These are phyloP conservation scores for Tribonema minus DNA, from an alignment of 108 stramenopile genomes.

Conservation along the genomic window DNA sequence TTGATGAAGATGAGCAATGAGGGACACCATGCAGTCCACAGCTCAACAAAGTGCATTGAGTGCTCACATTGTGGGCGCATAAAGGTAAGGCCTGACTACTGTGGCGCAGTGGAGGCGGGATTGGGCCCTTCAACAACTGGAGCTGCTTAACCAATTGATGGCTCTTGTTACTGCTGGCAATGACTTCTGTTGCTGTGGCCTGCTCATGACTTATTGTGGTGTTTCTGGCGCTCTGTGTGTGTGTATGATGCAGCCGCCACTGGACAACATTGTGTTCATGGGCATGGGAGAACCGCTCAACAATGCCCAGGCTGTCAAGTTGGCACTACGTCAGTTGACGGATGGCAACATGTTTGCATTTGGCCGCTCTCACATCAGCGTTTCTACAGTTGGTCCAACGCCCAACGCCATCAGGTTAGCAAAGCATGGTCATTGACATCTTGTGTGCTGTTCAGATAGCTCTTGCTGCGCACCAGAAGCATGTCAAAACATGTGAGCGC, in stretches of 20 bases:
- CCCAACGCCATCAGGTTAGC: slow-evolving; percentile 7
- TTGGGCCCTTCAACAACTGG: not conserved
- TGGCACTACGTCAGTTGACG: slow-evolving; percentile 4
- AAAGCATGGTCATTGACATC: not conserved
- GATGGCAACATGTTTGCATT: slow-evolving; percentile 15
- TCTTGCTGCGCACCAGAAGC: not conserved
- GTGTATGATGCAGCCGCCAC: slow-evolving; percentile 5
- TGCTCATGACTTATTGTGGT: not conserved
- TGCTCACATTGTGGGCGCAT: no score
- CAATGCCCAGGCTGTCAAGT: slow-evolving; percentile 17
- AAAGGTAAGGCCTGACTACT: no score
- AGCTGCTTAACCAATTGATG: not conserved
- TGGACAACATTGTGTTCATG: slow-evolving; percentile 33
- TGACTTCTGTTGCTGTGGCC: not conserved
- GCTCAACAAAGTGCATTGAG: no score
- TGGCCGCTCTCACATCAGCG: slow-evolving; percentile 21
- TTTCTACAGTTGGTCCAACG: slow-evolving; percentile 37
- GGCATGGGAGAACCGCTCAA: slow-evolving; percentile 39
- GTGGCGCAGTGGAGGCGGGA: no score
- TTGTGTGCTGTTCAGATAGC: not conserved
- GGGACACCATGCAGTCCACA: no score
- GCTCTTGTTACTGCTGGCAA: not conserved
- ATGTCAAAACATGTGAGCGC: not conserved
- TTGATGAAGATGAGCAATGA: no score
- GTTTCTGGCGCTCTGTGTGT: not conserved